Conservation (phyloP, 192 early-diverging fungal species). For the Rhizophlyctis rosea region DNA sequence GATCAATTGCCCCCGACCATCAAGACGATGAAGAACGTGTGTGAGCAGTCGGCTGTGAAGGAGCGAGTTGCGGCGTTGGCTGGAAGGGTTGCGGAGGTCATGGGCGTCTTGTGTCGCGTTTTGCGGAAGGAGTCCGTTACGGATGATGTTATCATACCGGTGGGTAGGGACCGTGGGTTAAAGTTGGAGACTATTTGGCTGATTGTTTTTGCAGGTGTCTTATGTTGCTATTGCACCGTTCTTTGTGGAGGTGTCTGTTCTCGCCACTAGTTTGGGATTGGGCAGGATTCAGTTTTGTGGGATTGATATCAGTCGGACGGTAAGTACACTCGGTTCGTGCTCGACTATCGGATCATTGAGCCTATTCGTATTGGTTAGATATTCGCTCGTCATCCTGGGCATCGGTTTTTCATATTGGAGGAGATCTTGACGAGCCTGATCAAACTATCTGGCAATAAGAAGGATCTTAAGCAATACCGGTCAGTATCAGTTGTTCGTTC, state of each 20-base stretch:
- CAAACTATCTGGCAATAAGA: constrained; percentile 61
- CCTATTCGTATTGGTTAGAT: constrained; percentile 30
- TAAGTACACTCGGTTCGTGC: not conserved
- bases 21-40: not conserved
- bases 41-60: constrained; percentile 2
- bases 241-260: constrained; percentile 27
- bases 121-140: not conserved
- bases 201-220: not conserved
- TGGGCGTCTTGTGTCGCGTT: constrained; percentile 6
- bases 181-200: not conserved
- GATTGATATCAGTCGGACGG: constrained; percentile 15
- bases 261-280: constrained; percentile 19
- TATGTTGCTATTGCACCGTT: constrained; percentile 28
- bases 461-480: constrained; percentile 50
- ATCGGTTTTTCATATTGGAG: constrained; percentile 80
- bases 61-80: not conserved
- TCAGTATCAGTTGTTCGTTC: not conserved
- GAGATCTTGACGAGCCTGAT: constrained; percentile 77
- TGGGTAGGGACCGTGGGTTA: constrained; percentile 2
- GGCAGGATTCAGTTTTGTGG: constrained; percentile 26
- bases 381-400: constrained; percentile 55
- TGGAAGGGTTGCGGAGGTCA: constrained; percentile 5
- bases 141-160: constrained; percentile 13
- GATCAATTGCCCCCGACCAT: constrained; percentile 7
- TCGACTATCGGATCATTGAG: too few species aligned